Evolutionary conservation across 176 grass and related monocot species (phyloP).

Genomic region (Lolium perenne): DNA sequence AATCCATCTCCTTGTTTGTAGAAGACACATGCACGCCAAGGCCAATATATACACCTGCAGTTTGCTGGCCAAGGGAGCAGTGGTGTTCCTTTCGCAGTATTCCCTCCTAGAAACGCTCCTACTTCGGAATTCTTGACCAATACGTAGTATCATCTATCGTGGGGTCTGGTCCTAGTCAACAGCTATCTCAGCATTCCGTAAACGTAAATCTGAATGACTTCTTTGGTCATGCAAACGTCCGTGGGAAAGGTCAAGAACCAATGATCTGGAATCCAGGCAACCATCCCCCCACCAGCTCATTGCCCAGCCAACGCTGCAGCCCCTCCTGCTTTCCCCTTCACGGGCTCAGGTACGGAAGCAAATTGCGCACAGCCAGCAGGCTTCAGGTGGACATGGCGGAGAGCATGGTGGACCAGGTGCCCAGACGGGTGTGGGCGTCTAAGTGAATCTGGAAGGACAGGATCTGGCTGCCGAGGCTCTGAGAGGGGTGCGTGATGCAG

Average conservation of each 20-base stretch:
- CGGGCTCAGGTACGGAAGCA: conserved; percentile 35
- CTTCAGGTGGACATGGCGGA: conserved; percentile 23
- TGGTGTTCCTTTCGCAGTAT: conserved; percentile 51
- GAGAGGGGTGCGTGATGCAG: conserved; percentile 62
- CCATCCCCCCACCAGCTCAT: conserved; percentile 15
- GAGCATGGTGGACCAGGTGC: conserved; percentile 25
- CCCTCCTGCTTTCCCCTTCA: conserved; percentile 35
- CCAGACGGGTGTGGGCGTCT: conserved; percentile 30
- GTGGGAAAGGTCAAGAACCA: conserved; percentile 39
- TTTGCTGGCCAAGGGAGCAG: conserved; percentile 42
- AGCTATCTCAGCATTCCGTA: conserved; percentile 45
- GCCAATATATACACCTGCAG: conserved; percentile 34
- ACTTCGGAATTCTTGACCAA: conserved; percentile 51
- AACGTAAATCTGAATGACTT: conserved; percentile 58
- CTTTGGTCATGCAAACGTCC: conserved; percentile 41
- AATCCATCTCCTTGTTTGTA: conserved; percentile 38
- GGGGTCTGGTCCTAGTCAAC: conserved; percentile 45
- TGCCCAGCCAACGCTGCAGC: conserved; percentile 36
- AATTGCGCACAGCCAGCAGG: conserved; percentile 21
- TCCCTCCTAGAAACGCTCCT: conserved; percentile 48
- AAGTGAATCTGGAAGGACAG: conserved; percentile 44
- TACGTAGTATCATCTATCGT: conserved; percentile 49
- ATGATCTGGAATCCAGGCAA: conserved; percentile 22
- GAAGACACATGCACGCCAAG: conserved; percentile 39
- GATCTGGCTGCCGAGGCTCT: conserved; percentile 57